A percentile compares a stretch with the other conserved stretches of the same genome.
Evolutionary conservation across 306 rosid genomes (phyloP).

Genomic region (Pterocarpus santalinus): DNA sequence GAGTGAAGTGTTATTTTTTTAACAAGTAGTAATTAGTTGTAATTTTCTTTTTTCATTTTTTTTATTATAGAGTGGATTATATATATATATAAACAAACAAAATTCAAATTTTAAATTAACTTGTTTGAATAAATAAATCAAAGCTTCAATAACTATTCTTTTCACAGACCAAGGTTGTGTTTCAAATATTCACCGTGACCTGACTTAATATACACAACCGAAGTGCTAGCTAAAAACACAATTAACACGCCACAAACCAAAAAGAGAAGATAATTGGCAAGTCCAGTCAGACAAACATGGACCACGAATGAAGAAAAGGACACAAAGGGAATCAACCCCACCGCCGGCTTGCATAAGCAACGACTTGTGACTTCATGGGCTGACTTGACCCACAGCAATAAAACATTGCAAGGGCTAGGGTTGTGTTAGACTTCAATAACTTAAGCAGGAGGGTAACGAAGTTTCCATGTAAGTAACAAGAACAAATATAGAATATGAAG

Average conservation of each 20-base stretch:
- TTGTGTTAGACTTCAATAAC: not conserved
- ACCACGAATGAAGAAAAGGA: not conserved
- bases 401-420: no score
- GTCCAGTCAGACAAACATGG: not conserved
- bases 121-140: no score
- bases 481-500: not conserved
- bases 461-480: conserved; percentile 2
- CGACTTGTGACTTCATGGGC: conserved; percentile 43
- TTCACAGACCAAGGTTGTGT: no score
- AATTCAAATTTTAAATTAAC: no score
- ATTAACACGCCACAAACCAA: not conserved
- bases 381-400: conserved; percentile 31
- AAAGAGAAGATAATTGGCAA: not conserved
- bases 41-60: no score
- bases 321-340: not conserved
- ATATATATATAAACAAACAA: no score
- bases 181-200: no score
- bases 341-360: not conserved
- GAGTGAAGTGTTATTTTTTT: no score
- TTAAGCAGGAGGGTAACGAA: not conserved
- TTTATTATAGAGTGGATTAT: no score
- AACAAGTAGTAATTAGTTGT: no score
- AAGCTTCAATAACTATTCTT: no score
- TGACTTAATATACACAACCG: no score
- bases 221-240: not conserved